These are phyloP conservation scores for Chlorella sp. DNA, from an alignment of 139 green algal genomes.

Conservation along the genomic window DNA sequence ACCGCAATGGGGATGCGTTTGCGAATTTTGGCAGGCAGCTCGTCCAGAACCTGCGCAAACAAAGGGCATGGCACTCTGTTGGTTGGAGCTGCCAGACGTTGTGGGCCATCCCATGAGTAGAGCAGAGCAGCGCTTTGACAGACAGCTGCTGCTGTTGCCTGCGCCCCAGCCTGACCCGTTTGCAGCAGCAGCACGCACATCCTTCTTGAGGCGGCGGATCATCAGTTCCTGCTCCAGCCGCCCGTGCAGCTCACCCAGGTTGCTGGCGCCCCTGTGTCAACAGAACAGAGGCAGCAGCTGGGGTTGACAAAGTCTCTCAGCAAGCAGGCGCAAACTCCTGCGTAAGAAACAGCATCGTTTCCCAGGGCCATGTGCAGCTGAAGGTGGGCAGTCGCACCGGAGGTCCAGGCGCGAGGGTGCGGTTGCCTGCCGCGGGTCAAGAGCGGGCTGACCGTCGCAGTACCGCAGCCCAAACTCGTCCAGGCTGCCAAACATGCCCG, in stretches of 20 bases:
- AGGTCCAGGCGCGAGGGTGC: too few relatives aligned
- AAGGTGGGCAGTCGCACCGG: too few relatives aligned
- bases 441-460: slow-evolving; percentile 26
- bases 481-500: slow-evolving; percentile 76
- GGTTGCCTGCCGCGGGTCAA: too few relatives aligned
- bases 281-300: background rate
- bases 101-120: background rate
- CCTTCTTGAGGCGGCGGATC: slow-evolving; percentile 84
- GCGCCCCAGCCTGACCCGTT: background rate
- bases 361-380: too few relatives aligned
- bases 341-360: too few relatives aligned
- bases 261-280: background rate
- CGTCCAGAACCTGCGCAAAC: slow-evolving; percentile 25
- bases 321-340: too few relatives aligned
- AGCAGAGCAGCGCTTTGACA: too few relatives aligned
- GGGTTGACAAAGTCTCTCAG: too few relatives aligned
- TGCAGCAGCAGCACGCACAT: background rate
- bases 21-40: slow-evolving; percentile 35
- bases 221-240: slow-evolving; percentile 81
- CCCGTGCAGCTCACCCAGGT: slow-evolving; percentile 82
- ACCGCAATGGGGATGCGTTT: slow-evolving; percentile 15
- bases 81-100: background rate
- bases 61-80: background rate
- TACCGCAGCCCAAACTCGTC: slow-evolving; percentile 83
- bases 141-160: background rate